A percentile compares a stretch with the other conserved stretches of the same genome.
Conservation (phyloP, 768 basidiomycete species). For the Suillus subluteus region DNA sequence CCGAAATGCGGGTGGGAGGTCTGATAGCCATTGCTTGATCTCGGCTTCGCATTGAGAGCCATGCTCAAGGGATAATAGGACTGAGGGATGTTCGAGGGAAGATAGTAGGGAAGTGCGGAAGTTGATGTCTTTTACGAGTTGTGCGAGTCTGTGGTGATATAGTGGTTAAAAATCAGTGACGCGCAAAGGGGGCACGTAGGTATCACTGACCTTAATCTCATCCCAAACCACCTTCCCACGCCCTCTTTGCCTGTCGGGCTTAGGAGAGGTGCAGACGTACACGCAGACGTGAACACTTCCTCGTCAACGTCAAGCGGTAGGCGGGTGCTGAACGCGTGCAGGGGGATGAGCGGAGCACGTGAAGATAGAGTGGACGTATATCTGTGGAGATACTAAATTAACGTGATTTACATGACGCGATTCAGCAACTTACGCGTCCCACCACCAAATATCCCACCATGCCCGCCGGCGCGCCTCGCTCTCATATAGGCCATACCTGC, state of each 20-base stretch:
- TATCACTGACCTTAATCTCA: constrained; percentile 50
- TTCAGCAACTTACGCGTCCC: constrained; percentile 65
- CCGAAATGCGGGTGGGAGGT: constrained; percentile 55
- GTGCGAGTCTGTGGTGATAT: constrained; percentile 50
- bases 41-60: constrained; percentile 61
- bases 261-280: constrained; percentile 46
- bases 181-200: not conserved
- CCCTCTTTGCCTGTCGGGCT: constrained; percentile 23
- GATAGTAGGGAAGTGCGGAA: not conserved
- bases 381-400: not conserved
- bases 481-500: constrained; percentile 52
- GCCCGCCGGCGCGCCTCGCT: constrained; percentile 57
- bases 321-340: constrained; percentile 56
- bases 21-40: constrained; percentile 53
- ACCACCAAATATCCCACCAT: constrained; percentile 84
- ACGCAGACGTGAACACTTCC: constrained; percentile 50
- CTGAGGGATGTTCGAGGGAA: not conserved
- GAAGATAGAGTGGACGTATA: constrained; percentile 6
- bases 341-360: constrained; percentile 51
- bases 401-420: not conserved
- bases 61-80: constrained; percentile 58
- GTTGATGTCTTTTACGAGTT: constrained; percentile 65
- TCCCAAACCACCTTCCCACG: constrained; percentile 51
- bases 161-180: constrained; percentile 10
- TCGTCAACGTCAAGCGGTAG: constrained; percentile 63